These are phyloP conservation scores for Colletotrichum theobromicola DNA, from an alignment of 2,329 filamentous ascomycete genomes.

Conservation along the genomic window DNA sequence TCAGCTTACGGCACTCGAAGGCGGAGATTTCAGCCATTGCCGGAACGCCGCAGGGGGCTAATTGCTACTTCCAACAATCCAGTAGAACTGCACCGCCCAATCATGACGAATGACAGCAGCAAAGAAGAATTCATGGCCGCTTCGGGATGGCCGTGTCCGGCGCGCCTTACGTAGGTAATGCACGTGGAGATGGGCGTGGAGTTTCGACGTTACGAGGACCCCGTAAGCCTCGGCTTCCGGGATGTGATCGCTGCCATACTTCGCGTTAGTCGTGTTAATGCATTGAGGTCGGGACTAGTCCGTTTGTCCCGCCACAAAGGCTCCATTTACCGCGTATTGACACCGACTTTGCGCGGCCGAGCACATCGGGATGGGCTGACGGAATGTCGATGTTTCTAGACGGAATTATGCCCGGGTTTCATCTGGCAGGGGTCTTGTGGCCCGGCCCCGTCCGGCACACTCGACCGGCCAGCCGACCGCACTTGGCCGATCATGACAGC, in stretches of 20 bases:
- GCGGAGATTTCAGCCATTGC: background rate
- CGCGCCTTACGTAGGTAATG: background rate
- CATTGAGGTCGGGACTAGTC: background rate
- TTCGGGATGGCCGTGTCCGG: background rate
- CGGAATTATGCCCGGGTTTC: background rate
- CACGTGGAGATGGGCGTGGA: background rate
- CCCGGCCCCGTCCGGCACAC: background rate
- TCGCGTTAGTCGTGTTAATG: background rate
- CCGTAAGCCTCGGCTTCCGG: background rate
- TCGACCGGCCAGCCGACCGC: background rate
- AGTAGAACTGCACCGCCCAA: accelerated
- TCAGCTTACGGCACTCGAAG: background rate
- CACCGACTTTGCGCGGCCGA: background rate
- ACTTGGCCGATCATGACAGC: background rate
- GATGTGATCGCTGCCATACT: background rate
- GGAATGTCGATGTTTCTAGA: background rate
- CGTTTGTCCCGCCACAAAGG: background rate
- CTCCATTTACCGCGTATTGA: background rate
- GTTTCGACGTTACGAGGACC: background rate
- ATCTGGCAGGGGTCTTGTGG: background rate
- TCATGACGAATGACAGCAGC: background rate
- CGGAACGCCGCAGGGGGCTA: background rate
- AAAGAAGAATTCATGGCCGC: accelerated
- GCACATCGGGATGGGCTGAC: accelerated
- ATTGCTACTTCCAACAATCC: background rate